Evolutionary conservation across 2,329 filamentous ascomycete genomes (phyloP).

Genomic region (Fusarium sp.): DNA sequence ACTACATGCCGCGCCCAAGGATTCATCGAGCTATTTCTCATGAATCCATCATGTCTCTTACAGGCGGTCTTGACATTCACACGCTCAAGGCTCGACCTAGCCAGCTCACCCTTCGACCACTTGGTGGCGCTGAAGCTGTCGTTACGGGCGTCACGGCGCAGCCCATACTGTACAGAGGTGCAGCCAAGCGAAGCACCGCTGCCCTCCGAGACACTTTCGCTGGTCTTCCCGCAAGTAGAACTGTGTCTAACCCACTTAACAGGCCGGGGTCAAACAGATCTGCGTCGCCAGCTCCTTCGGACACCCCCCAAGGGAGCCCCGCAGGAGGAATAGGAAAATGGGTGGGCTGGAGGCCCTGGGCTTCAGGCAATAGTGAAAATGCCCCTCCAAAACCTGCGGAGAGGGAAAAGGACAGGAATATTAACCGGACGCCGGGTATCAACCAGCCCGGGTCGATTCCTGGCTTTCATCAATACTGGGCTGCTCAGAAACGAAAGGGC

Average conservation of each 20-base stretch:
- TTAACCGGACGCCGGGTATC: slow-evolving; percentile 72
- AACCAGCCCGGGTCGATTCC: slow-evolving; percentile 81
- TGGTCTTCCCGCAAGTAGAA: slow-evolving; percentile 48
- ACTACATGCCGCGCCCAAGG: slow-evolving; percentile 51
- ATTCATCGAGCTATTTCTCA: slow-evolving; percentile 79
- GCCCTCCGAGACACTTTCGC: slow-evolving; percentile 66
- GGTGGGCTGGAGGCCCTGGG: slow-evolving; percentile 62
- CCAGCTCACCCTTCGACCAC: slow-evolving; percentile 70
- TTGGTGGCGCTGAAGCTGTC: slow-evolving; percentile 64
- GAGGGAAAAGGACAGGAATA: slow-evolving; percentile 48
- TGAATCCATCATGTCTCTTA: slow-evolving; percentile 88
- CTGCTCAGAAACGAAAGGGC: slow-evolving; percentile 59
- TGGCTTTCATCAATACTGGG: slow-evolving; percentile 71
- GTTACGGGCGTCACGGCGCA: slow-evolving; percentile 68
- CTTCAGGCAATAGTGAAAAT: slow-evolving; percentile 24
- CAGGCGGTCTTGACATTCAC: slow-evolving; percentile 90
- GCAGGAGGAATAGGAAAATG: slow-evolving; percentile 52
- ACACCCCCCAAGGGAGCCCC: slow-evolving; percentile 36
- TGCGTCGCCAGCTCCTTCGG: slow-evolving; percentile 39
- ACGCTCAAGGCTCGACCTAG: slow-evolving; percentile 79
- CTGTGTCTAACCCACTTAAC: slow-evolving; percentile 46
- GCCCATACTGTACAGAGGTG: slow-evolving; percentile 62
- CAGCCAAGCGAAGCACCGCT: slow-evolving; percentile 60
- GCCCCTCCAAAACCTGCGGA: slow-evolving; percentile 28
- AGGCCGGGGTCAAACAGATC: slow-evolving; percentile 34